phyloP scores from a whole-genome alignment of 352 stramenopile genomes.

The Pythium angustatum region DNA sequence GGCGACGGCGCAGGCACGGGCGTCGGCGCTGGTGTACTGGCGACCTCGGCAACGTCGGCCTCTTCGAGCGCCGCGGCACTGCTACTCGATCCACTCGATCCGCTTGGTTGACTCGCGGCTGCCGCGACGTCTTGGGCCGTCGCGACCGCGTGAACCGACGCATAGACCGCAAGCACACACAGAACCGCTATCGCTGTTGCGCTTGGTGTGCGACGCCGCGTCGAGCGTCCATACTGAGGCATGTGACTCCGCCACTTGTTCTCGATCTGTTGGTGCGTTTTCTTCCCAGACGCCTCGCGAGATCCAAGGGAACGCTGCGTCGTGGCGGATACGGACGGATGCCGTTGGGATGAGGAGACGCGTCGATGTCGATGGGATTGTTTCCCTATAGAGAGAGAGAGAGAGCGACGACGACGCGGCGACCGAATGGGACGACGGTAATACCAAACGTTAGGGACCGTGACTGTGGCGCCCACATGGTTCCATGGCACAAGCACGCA shows the following conservation, averaged over 20 bases:
- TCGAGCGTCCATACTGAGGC: conserved; percentile 12
- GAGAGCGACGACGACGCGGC: too few species aligned
- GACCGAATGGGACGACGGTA: not conserved
- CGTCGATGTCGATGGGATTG: not conserved
- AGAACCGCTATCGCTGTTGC: not conserved
- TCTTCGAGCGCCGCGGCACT: too few species aligned
- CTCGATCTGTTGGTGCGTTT: too few species aligned
- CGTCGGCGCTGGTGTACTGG: not conserved
- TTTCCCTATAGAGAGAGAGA: not conserved
- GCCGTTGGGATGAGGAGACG: not conserved
- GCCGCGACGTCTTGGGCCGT: too few species aligned
- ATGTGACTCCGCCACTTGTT: too few species aligned
- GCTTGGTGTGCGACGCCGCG: not conserved
- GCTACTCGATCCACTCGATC: not conserved
- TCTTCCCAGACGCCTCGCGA: not conserved
- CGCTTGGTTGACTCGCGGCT: too few species aligned
- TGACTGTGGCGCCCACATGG: conserved; percentile 13
- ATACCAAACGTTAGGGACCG: too few species aligned
- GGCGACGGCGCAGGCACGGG: conserved; percentile 12
- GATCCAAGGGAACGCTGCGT: not conserved
- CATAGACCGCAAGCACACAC: not conserved
- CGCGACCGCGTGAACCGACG: too few species aligned
- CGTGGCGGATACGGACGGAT: not conserved
- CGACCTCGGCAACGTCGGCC: conserved; percentile 2
- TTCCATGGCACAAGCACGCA: conserved; percentile 23